Evolutionary conservation across 2,329 filamentous ascomycete species (phyloP).

Genomic region (Keithomyces neogunnii): DNA sequence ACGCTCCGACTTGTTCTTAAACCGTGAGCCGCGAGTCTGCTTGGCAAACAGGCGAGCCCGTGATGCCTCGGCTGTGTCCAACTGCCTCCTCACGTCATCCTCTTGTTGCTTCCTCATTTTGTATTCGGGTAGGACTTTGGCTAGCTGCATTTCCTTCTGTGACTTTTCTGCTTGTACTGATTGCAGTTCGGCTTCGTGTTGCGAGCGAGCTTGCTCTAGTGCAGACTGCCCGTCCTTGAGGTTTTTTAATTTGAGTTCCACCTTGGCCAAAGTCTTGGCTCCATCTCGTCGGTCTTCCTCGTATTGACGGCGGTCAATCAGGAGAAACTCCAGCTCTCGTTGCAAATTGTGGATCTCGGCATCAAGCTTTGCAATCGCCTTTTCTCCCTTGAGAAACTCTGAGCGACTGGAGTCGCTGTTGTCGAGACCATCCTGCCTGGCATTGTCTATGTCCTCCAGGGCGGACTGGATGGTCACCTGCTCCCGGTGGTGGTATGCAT

Average conservation of each 20-base stretch:
- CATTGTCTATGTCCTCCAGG: conserved; percentile 75
- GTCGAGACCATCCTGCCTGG: conserved; percentile 73
- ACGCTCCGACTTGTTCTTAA: conserved; percentile 79
- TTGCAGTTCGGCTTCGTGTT: conserved; percentile 64
- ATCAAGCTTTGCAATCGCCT: conserved; percentile 68
- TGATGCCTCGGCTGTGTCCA: conserved; percentile 68
- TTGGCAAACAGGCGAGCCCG: conserved; percentile 81
- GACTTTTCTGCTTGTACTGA: conserved; percentile 67
- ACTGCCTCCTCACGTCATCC: conserved; percentile 56
- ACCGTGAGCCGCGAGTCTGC: conserved; percentile 80
- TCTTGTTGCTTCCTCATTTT: conserved; percentile 67
- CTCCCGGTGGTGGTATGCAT: conserved; percentile 86
- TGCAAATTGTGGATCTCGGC: conserved; percentile 70
- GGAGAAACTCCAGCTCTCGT: conserved; percentile 75
- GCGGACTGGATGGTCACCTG: conserved; percentile 70
- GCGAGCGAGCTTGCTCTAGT: conserved; percentile 62
- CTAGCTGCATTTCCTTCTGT: conserved; percentile 67
- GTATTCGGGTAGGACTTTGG: conserved; percentile 67
- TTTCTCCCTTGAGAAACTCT: conserved; percentile 69
- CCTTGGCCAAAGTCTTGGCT: conserved; percentile 71
- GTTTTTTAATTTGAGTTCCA: conserved; percentile 76
- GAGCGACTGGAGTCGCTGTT: conserved; percentile 74
- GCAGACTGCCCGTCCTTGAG: conserved; percentile 75
- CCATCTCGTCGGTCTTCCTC: conserved; percentile 84
- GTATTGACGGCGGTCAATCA: conserved; percentile 75